Evolutionary conservation across 1,284 basidiomycete genomes (phyloP), one percentile per base, ranked within the genome.

Genomic region (Puccinia coronata): DNA sequence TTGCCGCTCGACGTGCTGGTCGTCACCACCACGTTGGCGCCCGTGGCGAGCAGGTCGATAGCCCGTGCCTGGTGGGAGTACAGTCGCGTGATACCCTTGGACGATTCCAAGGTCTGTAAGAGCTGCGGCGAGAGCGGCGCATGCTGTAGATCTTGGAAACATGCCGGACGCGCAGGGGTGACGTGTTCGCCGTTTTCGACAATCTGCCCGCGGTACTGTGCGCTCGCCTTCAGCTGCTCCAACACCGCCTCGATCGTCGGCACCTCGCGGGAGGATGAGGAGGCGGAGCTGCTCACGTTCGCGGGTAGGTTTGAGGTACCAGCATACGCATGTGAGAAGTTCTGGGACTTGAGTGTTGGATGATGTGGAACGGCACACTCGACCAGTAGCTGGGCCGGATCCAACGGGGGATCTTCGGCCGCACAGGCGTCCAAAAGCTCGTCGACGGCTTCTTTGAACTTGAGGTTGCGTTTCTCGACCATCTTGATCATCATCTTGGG

Each of bases 1-100:
- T 96, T 96, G 11, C 94, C 94, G 3, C 93, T 95, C 1, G 94
- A 94, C 1, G 95, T 96, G 83, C 92, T 92, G 0, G 94, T 96
- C 0, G 93, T 95, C 25, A 96, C 92, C 69, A 96, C 93, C 34
- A 95, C 93, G 85, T 94, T 89, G 75, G 89, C 89, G 8, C 90
- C 90, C 51, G 87, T 84, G 14, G 88, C 86, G 25, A 96, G 87
- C 0, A 91, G 90, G 82, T 90, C 89, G 82, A 96, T 92, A 0
- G 95, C 93, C 47, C 88, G 87, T 4, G 90, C 90, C 86, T 96
- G 94, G 83, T 96, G 95, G 5, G 88, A 88, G 85, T 95, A 96
- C 55, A 96, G 86, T 1, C 89, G 87, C 2, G 87, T 87, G 47
- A 96, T 93, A 43, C 89, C 90, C 79, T 92, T 88, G 0, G 92